phyloP scores from a whole-genome alignment of 2,329 filamentous ascomycete species.

The Sclerotinia trifoliorum region DNA sequence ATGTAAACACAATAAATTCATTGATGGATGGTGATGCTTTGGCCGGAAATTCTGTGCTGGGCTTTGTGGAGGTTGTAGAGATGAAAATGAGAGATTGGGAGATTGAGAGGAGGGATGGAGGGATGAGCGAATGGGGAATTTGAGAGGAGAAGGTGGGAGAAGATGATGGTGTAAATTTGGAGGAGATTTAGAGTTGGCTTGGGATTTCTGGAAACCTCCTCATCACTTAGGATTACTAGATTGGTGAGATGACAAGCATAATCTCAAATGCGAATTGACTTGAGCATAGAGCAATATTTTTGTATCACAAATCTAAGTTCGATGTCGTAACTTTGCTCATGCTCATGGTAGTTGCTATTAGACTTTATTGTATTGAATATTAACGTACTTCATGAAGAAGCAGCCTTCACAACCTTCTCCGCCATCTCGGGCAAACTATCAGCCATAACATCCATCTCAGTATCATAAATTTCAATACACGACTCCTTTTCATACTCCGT shows the following conservation, averaged over 20 bases:
- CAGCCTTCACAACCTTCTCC: constrained; percentile 37
- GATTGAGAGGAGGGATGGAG: too few species aligned
- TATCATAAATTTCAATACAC: constrained; percentile 48
- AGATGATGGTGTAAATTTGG: too few species aligned
- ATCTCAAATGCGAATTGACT: too few species aligned
- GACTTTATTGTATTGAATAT: neutral
- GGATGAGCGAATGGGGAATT: too few species aligned
- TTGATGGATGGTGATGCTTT: too few species aligned
- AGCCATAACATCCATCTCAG: constrained; percentile 51
- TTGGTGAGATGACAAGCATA: neutral
- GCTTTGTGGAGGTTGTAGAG: too few species aligned
- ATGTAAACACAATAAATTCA: too few species aligned
- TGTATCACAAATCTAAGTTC: neutral
- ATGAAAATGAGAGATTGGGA: too few species aligned
- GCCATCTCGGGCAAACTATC: constrained; percentile 51
- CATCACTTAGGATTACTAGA: neutral
- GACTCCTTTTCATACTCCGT: constrained; percentile 53
- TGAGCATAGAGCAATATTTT: neutral
- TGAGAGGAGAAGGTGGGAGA: too few species aligned
- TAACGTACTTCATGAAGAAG: neutral
- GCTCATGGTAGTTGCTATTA: neutral
- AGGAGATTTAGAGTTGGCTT: too few species aligned
- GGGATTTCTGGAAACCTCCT: neutral
- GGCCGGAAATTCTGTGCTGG: too few species aligned
- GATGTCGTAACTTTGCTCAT: too few species aligned